A percentile compares a stretch with the other conserved stretches of the same genome.
phyloP scores from a whole-genome alignment of 1,284 basidiomycete genomes.

The Amylostereum areolatum region DNA sequence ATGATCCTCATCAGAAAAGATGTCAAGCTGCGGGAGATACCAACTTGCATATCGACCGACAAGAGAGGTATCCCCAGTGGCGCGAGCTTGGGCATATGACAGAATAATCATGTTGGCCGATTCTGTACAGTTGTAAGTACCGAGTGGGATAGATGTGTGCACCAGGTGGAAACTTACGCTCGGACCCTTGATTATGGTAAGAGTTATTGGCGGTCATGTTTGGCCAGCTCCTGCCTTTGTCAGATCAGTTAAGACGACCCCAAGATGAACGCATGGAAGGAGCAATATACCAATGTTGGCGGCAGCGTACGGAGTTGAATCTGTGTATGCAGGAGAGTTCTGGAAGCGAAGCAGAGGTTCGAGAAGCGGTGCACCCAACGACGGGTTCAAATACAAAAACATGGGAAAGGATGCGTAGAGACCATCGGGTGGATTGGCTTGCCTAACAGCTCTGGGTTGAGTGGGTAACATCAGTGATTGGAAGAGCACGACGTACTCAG shows the following conservation, averaged over 20 bases:
- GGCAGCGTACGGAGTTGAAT: slow-evolving; percentile 8
- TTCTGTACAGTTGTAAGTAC: slow-evolving; percentile 3
- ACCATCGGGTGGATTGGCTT: slow-evolving; percentile 7
- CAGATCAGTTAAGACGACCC: background rate
- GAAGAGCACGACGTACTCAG: background rate
- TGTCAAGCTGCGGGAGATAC: background rate
- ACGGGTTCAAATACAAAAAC: slow-evolving; percentile 8
- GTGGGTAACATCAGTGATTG: background rate
- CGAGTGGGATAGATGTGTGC: background rate
- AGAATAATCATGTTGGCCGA: slow-evolving; percentile 17
- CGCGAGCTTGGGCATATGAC: slow-evolving; percentile 15
- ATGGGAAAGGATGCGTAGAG: slow-evolving; percentile 9
- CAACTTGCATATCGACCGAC: slow-evolving; percentile 11
- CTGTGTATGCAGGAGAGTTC: background rate
- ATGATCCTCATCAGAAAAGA: background rate
- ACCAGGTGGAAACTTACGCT: slow-evolving; percentile 3
- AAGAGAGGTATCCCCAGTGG: slow-evolving; percentile 10
- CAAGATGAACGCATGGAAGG: background rate
- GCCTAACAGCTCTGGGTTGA: background rate
- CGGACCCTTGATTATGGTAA: slow-evolving; percentile 6
- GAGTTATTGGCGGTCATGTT: slow-evolving; percentile 7
- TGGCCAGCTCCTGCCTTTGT: slow-evolving; percentile 2
- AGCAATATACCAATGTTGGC: slow-evolving; percentile 5
- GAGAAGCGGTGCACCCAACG: slow-evolving; percentile 4
- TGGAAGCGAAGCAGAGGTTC: slow-evolving; percentile 9